These are phyloP conservation scores for Aureobasidium sp. DNA, from an alignment of 2,329 filamentous ascomycete species.

Conservation along the genomic window DNA sequence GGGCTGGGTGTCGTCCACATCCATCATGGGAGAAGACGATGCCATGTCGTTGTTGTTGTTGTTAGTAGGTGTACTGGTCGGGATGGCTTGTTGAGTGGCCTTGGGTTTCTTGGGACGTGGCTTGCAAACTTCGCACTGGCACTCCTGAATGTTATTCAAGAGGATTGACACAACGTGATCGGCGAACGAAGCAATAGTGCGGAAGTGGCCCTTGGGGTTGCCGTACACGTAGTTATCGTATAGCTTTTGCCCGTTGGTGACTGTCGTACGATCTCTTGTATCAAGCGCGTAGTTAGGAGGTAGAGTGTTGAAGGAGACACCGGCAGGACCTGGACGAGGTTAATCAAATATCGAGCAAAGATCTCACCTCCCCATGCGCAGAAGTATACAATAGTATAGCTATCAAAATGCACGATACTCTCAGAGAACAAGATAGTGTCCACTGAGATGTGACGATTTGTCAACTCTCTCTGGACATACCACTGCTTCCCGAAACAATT, in stretches of 20 bases:
- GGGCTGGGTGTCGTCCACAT: background rate
- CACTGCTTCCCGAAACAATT: too few relatives aligned
- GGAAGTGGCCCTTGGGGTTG: slow-evolving; percentile 38
- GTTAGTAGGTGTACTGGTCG: too few relatives aligned
- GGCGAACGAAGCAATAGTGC: background rate
- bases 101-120: background rate
- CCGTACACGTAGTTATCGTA: slow-evolving; percentile 51
- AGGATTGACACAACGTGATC: background rate
- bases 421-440: too few relatives aligned
- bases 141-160: background rate
- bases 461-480: too few relatives aligned
- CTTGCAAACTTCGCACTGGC: background rate
- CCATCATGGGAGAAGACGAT: background rate
- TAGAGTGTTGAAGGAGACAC: slow-evolving; percentile 39
- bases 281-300: slow-evolving; percentile 50
- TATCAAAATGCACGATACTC: too few relatives aligned
- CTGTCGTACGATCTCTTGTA: slow-evolving; percentile 39
- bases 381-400: too few relatives aligned
- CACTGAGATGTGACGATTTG: too few relatives aligned
- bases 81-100: too few relatives aligned
- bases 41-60: background rate
- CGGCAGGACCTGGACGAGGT: background rate
- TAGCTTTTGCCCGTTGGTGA: slow-evolving; percentile 26
- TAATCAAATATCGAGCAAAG: background rate
- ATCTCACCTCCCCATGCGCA: background rate